Conservation (phyloP, 345 rosid species). For the Arabidopsis suecica region DNA sequence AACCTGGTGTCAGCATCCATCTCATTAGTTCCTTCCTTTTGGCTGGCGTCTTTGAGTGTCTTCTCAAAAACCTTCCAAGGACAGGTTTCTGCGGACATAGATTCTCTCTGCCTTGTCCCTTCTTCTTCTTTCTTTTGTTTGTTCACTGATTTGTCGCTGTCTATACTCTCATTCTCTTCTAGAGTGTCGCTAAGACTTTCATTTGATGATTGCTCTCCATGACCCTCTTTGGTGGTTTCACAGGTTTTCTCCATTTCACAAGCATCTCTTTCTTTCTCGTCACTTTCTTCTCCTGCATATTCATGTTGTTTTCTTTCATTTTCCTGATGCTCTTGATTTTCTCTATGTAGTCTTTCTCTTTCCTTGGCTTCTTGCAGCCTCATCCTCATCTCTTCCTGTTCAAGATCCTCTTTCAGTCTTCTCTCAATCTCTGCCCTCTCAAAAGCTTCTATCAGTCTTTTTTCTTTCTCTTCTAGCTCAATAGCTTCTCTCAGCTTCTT, state of each 20-base stretch:
- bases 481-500: slow-evolving; percentile 46
- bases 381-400: slow-evolving; percentile 40
- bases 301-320: slow-evolving; percentile 49
- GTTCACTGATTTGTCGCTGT: slow-evolving; percentile 25
- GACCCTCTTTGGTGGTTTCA: slow-evolving; percentile 42
- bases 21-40: slow-evolving; percentile 47
- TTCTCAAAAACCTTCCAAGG: slow-evolving; percentile 51
- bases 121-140: slow-evolving; percentile 43
- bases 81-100: slow-evolving; percentile 39
- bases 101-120: slow-evolving; percentile 39
- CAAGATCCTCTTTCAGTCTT: slow-evolving; percentile 46
- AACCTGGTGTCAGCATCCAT: slow-evolving; percentile 32
- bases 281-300: slow-evolving; percentile 46
- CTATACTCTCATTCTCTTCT: slow-evolving; percentile 43
- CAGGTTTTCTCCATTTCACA: slow-evolving; percentile 46
- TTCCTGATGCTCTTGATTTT: slow-evolving; percentile 53
- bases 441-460: slow-evolving; percentile 38
- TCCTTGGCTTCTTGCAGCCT: slow-evolving; percentile 41
- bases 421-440: slow-evolving; percentile 51
- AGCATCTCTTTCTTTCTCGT: slow-evolving; percentile 45
- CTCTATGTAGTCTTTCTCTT: slow-evolving; percentile 36
- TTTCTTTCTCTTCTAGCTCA: slow-evolving; percentile 52
- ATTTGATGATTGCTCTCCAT: slow-evolving; percentile 44
- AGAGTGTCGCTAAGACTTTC: slow-evolving; percentile 37
- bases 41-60: slow-evolving; percentile 48